Base-by-base conservation (phyloP, 306 rosid species). In the Abrus precatorius region DNA sequence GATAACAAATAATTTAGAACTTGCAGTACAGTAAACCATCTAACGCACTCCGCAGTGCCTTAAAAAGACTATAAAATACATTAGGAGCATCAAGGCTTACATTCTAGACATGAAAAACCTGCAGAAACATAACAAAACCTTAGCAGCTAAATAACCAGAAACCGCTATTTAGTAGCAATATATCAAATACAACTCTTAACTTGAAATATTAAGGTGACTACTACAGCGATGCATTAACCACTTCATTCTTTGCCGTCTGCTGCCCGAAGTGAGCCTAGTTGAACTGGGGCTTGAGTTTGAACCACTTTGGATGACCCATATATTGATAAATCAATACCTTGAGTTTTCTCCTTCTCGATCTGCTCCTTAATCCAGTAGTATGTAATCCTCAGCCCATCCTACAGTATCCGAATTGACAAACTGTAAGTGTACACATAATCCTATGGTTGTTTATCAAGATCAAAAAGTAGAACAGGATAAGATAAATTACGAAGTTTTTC, bases 331-430 rank as follows among this genome's bases (percentile, higher is more conserved):
- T 95, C 99, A 33, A 82, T 6, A 52, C 99, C 98, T 53, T 85
- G 76, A 44, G 85, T 63, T 83, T 90, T 90, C 90, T 95, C 98
- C 84, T 95, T 95, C 90, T 95, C 97, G 36, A 95, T 90, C 89
- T 95, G 97, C 61, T 95, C 98, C 91, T 92, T 93, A 77, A 95
- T 95, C 99, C 98, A 95, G 85, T 87, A 87, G 91, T 93, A 93
- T 11, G 99, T 95, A 45, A 95, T 55, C 78, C 96, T 91, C 88
- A 95, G 84, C 57, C 99, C 97, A 88, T 95, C 99, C 99, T 95
- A 45, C 72, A 80, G 77, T 2, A 71, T 50, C 40, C 7, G n/a
- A 77, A 73, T 77, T 77, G 20, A 83, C 76, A 69, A 64, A 70
- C 47, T 9, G 30, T 77, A n/a, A 83, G 74, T 13, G 33, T 5